Base-by-base conservation (phyloP, 805 yeast species). In the Alloascoidea hylecoeti region DNA sequence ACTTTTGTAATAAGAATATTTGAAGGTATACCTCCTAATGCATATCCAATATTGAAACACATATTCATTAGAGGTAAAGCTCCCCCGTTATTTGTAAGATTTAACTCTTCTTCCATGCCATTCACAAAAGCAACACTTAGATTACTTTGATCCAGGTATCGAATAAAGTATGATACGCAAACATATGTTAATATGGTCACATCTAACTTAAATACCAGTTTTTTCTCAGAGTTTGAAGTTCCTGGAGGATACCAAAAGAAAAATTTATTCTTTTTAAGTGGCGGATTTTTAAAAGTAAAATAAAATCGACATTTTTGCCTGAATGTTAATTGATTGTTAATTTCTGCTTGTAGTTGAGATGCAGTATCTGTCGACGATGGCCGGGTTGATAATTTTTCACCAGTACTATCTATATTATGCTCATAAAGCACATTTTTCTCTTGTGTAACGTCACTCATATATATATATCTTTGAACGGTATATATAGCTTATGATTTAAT, bases 91-190 rank as follows among this genome's bases (percentile, higher is more conserved):
- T 49, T 40, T 2, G 41, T 28, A 4, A 52, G 44, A 12, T 12
- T 18, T 23, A 61, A 50, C 19, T 52, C 61, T 34, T 59, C 59
- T 37, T 52, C 43, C 49, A 66, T 48, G 0, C 69, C 66, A 33
- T 61, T 55, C 34, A 61, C 64, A 43, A 61, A 66, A 6, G 69
- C 71, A 38, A 64, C 64, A 37, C 57, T 53, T 35, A 63, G 46
- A 43, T 61, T 62, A 18, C 64, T 55, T 38, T 56, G 62, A 45
- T 64, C 66, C 36, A 45, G 35, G 33, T 41, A 45, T 43, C 42
- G 46, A 34, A 44, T 33, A 36, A 38, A 45, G 28, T 46, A 62
- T 4, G 65, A 55, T 16, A 51, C 37, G 38, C 61, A 56, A n/a
- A 53, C 49, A 35, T 56, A 59, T 3, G 49, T 41, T 28, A 59